Evolutionary conservation across 2,329 filamentous ascomycete species (phyloP).

Genomic region (Colletotrichum theobromicola): DNA sequence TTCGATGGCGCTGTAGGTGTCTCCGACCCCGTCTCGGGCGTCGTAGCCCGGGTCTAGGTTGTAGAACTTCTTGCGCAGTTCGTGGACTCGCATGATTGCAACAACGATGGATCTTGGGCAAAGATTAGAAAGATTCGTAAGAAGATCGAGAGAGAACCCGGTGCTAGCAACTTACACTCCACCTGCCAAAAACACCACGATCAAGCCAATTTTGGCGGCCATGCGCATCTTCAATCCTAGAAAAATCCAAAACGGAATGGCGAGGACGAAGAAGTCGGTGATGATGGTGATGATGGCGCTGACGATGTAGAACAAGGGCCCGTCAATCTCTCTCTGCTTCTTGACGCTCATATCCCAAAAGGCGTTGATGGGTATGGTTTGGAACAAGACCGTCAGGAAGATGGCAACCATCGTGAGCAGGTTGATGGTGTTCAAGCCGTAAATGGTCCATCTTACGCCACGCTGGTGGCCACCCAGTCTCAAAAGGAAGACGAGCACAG

Average conservation of each 20-base stretch:
- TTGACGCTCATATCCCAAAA: constrained; percentile 32
- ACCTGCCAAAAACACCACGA: constrained; percentile 44
- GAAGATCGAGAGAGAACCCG: not conserved
- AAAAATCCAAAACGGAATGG: constrained; percentile 46
- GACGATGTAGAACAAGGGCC: not conserved
- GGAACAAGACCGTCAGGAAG: constrained; percentile 42
- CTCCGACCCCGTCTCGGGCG: constrained; percentile 23
- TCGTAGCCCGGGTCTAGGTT: not conserved
- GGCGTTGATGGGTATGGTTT: constrained; percentile 40
- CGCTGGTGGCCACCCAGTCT: constrained; percentile 34
- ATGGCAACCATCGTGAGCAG: constrained; percentile 36
- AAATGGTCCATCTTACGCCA: constrained; percentile 28
- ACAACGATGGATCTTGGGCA: constrained; percentile 15
- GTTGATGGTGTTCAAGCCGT: constrained; percentile 39
- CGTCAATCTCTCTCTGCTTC: not conserved
- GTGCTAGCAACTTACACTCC: constrained; percentile 35
- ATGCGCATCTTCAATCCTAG: constrained; percentile 41
- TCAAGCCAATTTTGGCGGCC: constrained; percentile 41
- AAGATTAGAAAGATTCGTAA: constrained; percentile 3
- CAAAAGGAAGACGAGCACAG: constrained; percentile 36
- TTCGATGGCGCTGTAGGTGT: constrained; percentile 35
- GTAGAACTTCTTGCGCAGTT: not conserved
- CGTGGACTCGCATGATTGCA: not conserved
- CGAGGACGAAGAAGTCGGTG: constrained; percentile 12
- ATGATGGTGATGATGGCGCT: constrained; percentile 4